Conservation (phyloP, 2,329 filamentous ascomycete genomes). For the Biscogniauxia marginata region DNA sequence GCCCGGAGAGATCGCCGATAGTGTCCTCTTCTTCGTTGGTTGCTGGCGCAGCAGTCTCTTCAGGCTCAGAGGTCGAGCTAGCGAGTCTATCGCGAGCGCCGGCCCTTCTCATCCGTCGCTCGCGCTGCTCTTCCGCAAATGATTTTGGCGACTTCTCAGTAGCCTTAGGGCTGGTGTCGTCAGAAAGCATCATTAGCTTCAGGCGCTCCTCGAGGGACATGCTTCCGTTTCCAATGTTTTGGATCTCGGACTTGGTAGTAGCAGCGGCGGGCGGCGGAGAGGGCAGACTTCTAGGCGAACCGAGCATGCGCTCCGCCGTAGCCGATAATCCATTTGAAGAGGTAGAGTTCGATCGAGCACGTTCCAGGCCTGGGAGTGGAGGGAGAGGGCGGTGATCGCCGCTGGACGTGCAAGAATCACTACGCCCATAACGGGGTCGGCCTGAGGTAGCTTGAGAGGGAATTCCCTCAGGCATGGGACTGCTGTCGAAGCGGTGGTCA, state of each 20-base stretch:
- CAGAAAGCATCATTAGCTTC: conserved; percentile 83
- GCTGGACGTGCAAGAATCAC: conserved; percentile 74
- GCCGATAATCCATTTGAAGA: conserved; percentile 65
- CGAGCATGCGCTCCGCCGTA: conserved; percentile 70
- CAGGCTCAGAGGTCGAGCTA: conserved; percentile 6
- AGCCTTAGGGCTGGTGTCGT: conserved; percentile 45
- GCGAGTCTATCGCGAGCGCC: not conserved
- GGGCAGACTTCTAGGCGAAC: conserved; percentile 66
- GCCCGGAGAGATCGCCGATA: conserved; percentile 57
- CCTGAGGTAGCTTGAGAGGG: conserved; percentile 45
- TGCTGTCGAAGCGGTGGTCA: conserved; percentile 70
- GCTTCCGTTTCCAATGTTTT: conserved; percentile 69
- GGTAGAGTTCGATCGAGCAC: conserved; percentile 45
- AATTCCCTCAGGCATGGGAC: conserved; percentile 60
- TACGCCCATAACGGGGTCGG: conserved; percentile 59
- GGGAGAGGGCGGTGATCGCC: conserved; percentile 82
- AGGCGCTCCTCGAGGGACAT: conserved; percentile 86
- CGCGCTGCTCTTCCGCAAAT: conserved; percentile 54
- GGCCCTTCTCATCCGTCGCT: conserved; percentile 13
- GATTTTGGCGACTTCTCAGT: conserved; percentile 41
- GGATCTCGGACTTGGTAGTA: conserved; percentile 76
- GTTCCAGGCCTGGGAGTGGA: conserved; percentile 69
- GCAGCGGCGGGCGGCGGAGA: conserved; percentile 68
- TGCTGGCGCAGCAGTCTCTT: conserved; percentile 21
- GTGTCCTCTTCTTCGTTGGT: conserved; percentile 59